Evolutionary conservation across 495 filamentous ascomycete genomes (phyloP).

Genomic region (Aeminium ludgeri): DNA sequence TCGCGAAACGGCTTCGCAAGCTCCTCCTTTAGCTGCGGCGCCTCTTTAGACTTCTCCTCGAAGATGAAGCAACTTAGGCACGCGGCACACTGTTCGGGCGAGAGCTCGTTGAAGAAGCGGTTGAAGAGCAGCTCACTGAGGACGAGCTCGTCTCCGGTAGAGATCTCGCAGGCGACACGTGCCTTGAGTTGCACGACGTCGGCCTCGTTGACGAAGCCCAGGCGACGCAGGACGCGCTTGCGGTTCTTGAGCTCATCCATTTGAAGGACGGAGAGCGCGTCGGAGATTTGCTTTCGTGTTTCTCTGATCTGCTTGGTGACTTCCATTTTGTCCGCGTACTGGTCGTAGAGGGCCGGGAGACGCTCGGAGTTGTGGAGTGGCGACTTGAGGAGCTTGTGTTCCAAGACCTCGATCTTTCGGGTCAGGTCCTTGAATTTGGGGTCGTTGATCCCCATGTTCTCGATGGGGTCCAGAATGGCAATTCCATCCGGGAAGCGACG

Average conservation of each 20-base stretch:
- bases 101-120: conserved; percentile 90
- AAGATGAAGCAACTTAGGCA: conserved; percentile 87
- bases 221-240: conserved; percentile 89
- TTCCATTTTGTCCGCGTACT: conserved; percentile 67
- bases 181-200: conserved; percentile 94
- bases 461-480: conserved; percentile 73
- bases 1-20: conserved; percentile 69
- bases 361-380: conserved; percentile 79
- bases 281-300: conserved; percentile 68
- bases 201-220: conserved; percentile 84
- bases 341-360: conserved; percentile 62
- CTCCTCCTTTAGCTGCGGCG: conserved; percentile 56
- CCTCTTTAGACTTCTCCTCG: conserved; percentile 75
- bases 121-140: conserved; percentile 89
- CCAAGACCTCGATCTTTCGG: conserved; percentile 91
- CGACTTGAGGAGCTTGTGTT: conserved; percentile 75
- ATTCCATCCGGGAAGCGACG: conserved; percentile 86
- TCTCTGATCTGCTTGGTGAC: conserved; percentile 61
- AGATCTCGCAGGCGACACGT: conserved; percentile 92
- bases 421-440: conserved; percentile 84
- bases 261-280: conserved; percentile 71
- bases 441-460: conserved; percentile 86
- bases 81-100: conserved; percentile 69
- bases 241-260: conserved; percentile 89
- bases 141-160: conserved; percentile 79